Evolutionary conservation across 2,329 filamentous ascomycete genomes (phyloP), one percentile per base, ranked within the genome.

Genomic region (Neospermospora avenae): DNA sequence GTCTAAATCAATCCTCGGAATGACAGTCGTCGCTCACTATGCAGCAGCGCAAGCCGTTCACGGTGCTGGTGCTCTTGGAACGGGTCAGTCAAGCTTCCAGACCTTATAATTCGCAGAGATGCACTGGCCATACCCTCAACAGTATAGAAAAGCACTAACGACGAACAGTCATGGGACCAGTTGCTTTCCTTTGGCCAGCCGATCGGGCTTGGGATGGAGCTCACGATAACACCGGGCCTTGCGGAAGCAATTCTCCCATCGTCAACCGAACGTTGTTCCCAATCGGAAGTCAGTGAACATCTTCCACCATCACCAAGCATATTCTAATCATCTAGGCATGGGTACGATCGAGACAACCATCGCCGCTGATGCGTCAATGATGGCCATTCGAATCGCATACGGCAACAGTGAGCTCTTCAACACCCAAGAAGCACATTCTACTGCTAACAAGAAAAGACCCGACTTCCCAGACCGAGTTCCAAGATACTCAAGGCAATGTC

Each of bases 151-250:
- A 22, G 16, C 20, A 11, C 31, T 51, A 37, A 51, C 18, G 22
- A 11, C 8, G 11, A 14, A 51, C 24, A 51, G 48, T 48, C 22
- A 77, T 77, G 74, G 83, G 83, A 11, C 82, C 83, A 7, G 82
- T 82, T 20, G 81, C 80, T 10, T 84, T 87, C 69, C 74, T 86
- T 72, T 87, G 84, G 83, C 84, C 84, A 3, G 69, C 76, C 14
- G 83, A 86, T 70, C 76, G 84, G 55, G 73, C 75, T 42, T 87
- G 83, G 83, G 75, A 75, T 53, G 80, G 78, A 31, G 75, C 76
- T 13, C 72, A 77, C 39, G 84, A 86, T 67, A 85, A 85, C 66
- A 80, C 70, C 4, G 75, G 78, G 6, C 84, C 84, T 0, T 87
- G 84, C 67, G 84, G 84, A 55, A 84, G 81, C 11, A 72, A 74